Percentiles rank a stretch among this genome's conserved stretches.
These are phyloP conservation scores for Umbelopsis vinacea DNA, from an alignment of 192 early-diverging fungal species.

Conservation along the genomic window DNA sequence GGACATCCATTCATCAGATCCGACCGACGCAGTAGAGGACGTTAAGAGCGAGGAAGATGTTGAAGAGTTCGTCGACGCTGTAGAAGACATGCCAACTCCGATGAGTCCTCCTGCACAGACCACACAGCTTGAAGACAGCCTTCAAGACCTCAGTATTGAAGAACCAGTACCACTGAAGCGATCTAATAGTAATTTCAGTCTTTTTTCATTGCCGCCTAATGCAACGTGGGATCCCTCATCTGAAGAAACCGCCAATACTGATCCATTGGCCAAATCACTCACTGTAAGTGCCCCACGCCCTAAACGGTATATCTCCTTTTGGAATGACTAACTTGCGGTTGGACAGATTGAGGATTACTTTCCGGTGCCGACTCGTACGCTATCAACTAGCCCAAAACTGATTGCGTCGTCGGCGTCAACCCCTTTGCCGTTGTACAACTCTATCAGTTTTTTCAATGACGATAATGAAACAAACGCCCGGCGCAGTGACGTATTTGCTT, in stretches of 20 bases:
- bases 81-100: slow-evolving; percentile 6
- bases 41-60: neutral
- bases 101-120: neutral
- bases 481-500: slow-evolving; percentile 30
- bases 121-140: neutral
- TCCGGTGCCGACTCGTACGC: neutral
- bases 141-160: neutral
- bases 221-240: neutral
- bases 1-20: neutral
- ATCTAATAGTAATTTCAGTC: slow-evolving; percentile 29
- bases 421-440: slow-evolving; percentile 24
- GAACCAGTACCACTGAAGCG: neutral
- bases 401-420: slow-evolving; percentile 18
- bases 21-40: neutral
- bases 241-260: neutral
- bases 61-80: slow-evolving; percentile 8
- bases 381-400: neutral
- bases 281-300: neutral
- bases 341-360: slow-evolving; percentile 13
- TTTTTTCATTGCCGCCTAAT: slow-evolving; percentile 25
- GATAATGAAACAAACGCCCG: slow-evolving; percentile 18
- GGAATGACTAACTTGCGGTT: neutral
- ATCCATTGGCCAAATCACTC: neutral
- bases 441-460: slow-evolving; percentile 37
- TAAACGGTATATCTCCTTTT: no score